phyloP scores from a whole-genome alignment of 257 asterid species.

The Mentha longifolia region DNA sequence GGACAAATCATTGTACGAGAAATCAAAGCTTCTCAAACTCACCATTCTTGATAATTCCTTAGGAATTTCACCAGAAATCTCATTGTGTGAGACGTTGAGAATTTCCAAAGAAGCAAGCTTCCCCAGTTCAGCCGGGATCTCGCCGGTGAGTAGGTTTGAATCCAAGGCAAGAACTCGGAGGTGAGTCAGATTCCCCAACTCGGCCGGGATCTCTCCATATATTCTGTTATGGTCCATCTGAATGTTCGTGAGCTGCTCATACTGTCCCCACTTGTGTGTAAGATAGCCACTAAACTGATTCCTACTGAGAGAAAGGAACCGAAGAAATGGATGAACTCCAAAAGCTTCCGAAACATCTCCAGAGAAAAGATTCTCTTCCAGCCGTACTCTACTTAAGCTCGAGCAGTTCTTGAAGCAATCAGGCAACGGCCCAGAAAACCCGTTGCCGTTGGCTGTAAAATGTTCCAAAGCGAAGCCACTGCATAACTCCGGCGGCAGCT shows the following conservation, averaged over 20 bases:
- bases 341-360: conserved; percentile 61
- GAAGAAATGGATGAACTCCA: conserved; percentile 51
- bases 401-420: conserved; percentile 68
- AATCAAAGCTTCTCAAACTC: conserved; percentile 54
- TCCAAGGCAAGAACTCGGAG: conserved; percentile 51
- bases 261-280: conserved; percentile 60
- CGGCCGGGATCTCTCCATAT: conserved; percentile 66
- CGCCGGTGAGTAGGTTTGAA: conserved; percentile 63
- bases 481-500: conserved; percentile 64
- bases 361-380: conserved; percentile 60
- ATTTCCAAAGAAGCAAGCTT: conserved; percentile 50
- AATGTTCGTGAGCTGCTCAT: conserved; percentile 49
- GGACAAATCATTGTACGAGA: conserved; percentile 67
- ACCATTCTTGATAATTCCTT: conserved; percentile 51
- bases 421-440: conserved; percentile 63
- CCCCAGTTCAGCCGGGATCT: conserved; percentile 57
- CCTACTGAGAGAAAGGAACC: conserved; percentile 45
- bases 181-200: conserved; percentile 56
- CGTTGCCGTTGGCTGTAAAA: conserved; percentile 56
- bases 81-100: conserved; percentile 66
- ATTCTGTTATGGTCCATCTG: conserved; percentile 50
- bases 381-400: conserved; percentile 44
- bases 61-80: conserved; percentile 70
- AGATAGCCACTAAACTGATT: conserved; percentile 64
- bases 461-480: conserved; percentile 50